These are phyloP conservation scores for Starmerella apis DNA, from an alignment of 805 yeast species.

Conservation along the genomic window DNA sequence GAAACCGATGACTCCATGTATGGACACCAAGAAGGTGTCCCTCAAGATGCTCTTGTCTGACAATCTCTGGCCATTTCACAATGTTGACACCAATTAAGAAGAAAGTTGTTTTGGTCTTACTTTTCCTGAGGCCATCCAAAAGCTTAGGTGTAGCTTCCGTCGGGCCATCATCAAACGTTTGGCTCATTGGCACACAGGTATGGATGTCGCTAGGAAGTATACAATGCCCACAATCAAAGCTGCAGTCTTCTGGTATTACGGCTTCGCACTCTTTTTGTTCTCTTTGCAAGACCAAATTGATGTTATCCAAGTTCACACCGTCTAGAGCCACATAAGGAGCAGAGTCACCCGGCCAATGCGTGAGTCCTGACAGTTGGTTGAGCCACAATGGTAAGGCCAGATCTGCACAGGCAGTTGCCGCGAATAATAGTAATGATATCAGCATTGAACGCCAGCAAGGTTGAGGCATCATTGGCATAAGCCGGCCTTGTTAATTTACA, in stretches of 20 bases:
- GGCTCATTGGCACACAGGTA: slow-evolving; percentile 65
- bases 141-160: slow-evolving; percentile 56
- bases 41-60: slow-evolving; percentile 41
- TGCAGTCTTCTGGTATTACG: slow-evolving; percentile 42
- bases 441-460: neutral
- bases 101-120: slow-evolving; percentile 52
- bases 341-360: slow-evolving; percentile 71
- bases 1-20: slow-evolving; percentile 84
- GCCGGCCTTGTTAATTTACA: neutral
- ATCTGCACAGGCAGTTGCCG: neutral
- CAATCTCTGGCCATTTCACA: slow-evolving; percentile 64
- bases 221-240: slow-evolving; percentile 80
- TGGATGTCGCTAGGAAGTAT: slow-evolving; percentile 62
- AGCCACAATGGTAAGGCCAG: slow-evolving; percentile 65
- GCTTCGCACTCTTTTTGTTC: slow-evolving; percentile 2
- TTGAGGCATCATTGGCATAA: neutral
- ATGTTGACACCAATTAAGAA: slow-evolving; percentile 78
- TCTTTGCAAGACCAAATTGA: slow-evolving; percentile 40
- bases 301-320: slow-evolving; percentile 41
- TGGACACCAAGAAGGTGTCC: slow-evolving; percentile 84
- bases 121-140: slow-evolving; percentile 37
- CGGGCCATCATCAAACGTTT: slow-evolving; percentile 95
- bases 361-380: slow-evolving; percentile 57
- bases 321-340: slow-evolving; percentile 71
- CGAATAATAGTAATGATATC: neutral